Evolutionary conservation across 495 filamentous ascomycete species (phyloP), one percentile per base, ranked within the genome.

Genomic region (Xylaria castorea): DNA sequence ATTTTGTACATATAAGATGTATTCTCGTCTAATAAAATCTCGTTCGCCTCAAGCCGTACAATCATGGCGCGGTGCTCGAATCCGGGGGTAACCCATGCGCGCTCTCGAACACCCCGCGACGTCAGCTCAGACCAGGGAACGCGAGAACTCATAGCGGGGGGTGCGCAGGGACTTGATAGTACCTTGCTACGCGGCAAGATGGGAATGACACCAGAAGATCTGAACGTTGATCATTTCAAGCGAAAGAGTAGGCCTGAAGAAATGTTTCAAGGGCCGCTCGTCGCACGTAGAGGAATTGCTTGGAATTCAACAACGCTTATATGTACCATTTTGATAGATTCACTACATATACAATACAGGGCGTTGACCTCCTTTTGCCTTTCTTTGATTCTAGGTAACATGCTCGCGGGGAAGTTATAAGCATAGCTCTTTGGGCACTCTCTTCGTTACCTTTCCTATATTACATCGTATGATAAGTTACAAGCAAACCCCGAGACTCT

Each of bases 1-100:
- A 72, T 70, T 72, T 38, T 77, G 73, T 79, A 79, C 61, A 76
- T 75, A 57, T 74, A 68, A 66, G 62, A 62, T 50, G 69, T 73
- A 63, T 60, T 64, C 48, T 71, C 70, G 75, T 70, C 71, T 73
- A 74, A 74, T 74, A 67, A 61, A 75, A 75, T 44, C 48, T 58
- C 60, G 64, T 55, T 57, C 42, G 66, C 55, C 61, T 8, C 34
- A 48, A 38, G n/a, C 30, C 36, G 66, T 40, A 22, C 18, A 48
- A 68, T 18, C n/a, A 16, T 18, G 3, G 8, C 34, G 14, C 58
- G 9, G 58, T 38, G 58, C 25, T 22, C 58, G 20, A 61, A 38
- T n/a, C 58, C 14, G 34, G 34, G 57, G 32, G 57, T 61, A 61
- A 40, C 32, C 34, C 34, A n/a, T 36, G 57, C 2, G 53, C 27